A percentile compares a stretch with the other conserved stretches of the same genome.
Conservation (phyloP, 116 monocot species). For the Trichopus zeylanicus region DNA sequence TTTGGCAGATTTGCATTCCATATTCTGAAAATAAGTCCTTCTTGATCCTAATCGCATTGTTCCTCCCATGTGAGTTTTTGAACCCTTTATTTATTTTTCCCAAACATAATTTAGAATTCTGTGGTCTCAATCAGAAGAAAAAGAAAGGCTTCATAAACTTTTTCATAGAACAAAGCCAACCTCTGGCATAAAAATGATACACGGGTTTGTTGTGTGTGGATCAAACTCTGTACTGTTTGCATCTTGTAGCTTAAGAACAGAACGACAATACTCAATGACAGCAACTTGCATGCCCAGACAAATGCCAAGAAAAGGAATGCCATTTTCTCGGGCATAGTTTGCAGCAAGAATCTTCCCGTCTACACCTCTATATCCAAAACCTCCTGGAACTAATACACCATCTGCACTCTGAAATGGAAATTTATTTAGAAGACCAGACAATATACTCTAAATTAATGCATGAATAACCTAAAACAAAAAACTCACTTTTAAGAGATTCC, state of each 20-base stretch:
- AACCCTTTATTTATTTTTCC: too few relatives aligned
- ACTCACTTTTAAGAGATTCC: conserved; percentile 75
- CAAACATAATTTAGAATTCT: too few relatives aligned
- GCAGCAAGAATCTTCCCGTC: conserved; percentile 94
- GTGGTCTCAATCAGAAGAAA: background rate
- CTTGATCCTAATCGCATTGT: conserved; percentile 97
- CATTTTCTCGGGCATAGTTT: conserved; percentile 84
- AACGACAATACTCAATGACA: conserved; percentile 86
- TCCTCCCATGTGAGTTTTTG: conserved; percentile 90
- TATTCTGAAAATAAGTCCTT: conserved; percentile 56
- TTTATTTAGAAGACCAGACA: conserved; percentile 3
- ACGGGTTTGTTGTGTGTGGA: conserved; percentile 54
- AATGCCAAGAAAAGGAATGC: conserved; percentile 81
- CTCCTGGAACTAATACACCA: conserved; percentile 89
- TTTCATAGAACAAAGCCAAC: too few relatives aligned
- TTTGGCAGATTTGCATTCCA: conserved; percentile 66
- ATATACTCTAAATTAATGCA: background rate
- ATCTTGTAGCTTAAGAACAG: conserved; percentile 66
- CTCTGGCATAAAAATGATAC: conserved; percentile 98
- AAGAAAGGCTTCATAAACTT: too few relatives aligned
- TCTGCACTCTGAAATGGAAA: conserved; percentile 54
- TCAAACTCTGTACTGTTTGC: conserved; percentile 95
- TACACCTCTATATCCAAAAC: conserved; percentile 92
- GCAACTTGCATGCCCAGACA: conserved; percentile 98
- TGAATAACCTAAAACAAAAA: background rate